phyloP scores from a whole-genome alignment of 2,329 filamentous ascomycete genomes.

The Peltaster fructicola region DNA sequence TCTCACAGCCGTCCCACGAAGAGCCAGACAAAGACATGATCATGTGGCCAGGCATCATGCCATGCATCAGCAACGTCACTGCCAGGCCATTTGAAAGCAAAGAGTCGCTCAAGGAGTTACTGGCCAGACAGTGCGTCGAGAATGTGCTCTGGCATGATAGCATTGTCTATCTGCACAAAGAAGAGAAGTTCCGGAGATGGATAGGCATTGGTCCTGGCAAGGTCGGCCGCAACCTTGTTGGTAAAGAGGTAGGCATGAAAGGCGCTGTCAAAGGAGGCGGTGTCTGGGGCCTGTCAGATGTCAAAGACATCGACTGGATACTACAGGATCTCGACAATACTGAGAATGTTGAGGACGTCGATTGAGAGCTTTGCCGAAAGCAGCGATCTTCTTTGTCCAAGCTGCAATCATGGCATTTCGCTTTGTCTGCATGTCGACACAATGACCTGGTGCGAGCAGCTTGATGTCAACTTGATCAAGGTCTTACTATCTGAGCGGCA shows the following conservation, averaged over 20 bases:
- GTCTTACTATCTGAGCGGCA: too few relatives aligned
- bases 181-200: constrained; percentile 66
- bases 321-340: constrained; percentile 30
- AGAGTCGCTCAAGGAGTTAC: constrained; percentile 57
- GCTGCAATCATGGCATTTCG: too few relatives aligned
- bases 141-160: constrained; percentile 92
- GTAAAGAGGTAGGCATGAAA: constrained; percentile 85
- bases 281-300: constrained; percentile 80
- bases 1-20: constrained; percentile 38
- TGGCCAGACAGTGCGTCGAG: constrained; percentile 72
- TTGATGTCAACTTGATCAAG: too few relatives aligned
- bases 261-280: constrained; percentile 73
- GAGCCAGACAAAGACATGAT: constrained; percentile 46
- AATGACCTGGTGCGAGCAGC: too few relatives aligned
- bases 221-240: constrained; percentile 81
- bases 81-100: constrained; percentile 59
- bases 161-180: constrained; percentile 73
- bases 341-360: constrained; percentile 23
- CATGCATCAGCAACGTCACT: constrained; percentile 74
- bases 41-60: constrained; percentile 55
- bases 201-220: constrained; percentile 87
- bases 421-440: too few relatives aligned
- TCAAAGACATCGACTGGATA: constrained; percentile 35
- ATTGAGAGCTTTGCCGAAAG: constrained; percentile 3
- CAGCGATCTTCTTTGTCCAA: too few relatives aligned